phyloP scores from a whole-genome alignment of 495 filamentous ascomycete species.

The Apiosordaria backusii region DNA sequence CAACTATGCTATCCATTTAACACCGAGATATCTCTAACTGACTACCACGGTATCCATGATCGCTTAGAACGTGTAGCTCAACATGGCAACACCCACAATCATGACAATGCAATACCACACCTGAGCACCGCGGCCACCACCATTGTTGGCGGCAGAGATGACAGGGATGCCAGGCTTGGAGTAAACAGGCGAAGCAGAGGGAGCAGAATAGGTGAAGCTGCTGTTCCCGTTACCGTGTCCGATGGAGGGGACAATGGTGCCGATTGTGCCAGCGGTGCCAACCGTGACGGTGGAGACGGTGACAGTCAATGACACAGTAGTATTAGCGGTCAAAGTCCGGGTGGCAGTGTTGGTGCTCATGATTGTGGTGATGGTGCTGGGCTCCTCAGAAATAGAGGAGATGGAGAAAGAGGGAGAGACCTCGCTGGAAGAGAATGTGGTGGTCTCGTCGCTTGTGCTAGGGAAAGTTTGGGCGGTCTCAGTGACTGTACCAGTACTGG shows the following conservation, averaged over 20 bases:
- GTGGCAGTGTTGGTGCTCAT: neutral
- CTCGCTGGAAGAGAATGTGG: neutral
- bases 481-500: neutral
- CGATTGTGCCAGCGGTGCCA: neutral
- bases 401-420: neutral
- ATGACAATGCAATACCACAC: constrained; percentile 6
- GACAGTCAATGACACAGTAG: neutral
- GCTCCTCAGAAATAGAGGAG: neutral
- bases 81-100: neutral
- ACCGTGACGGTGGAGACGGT: neutral
- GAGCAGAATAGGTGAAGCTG: constrained; percentile 8
- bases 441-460: neutral
- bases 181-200: constrained; percentile 5
- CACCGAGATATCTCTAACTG: neutral
- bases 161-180: neutral
- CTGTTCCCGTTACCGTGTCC: neutral
- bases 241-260: neutral
- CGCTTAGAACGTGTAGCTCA: neutral
- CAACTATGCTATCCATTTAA: neutral
- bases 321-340: neutral
- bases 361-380: neutral
- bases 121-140: constrained; percentile 1
- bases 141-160: neutral
- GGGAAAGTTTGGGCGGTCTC: no score
- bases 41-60: neutral